Conservation (phyloP, 2,329 filamentous ascomycete genomes). For the Graphiopsis chlorocephala region DNA sequence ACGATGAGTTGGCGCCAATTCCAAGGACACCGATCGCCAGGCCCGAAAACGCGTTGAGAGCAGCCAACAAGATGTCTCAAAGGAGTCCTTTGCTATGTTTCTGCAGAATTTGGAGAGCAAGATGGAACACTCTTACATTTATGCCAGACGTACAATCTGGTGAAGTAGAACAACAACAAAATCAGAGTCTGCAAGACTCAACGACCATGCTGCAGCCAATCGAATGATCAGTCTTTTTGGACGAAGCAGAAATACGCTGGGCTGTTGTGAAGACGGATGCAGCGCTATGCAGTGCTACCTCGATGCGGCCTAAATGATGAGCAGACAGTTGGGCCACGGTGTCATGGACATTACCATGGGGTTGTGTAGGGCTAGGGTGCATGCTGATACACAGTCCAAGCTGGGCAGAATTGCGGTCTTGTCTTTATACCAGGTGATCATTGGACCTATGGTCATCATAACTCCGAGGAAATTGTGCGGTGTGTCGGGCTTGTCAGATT, state of each 20-base stretch:
- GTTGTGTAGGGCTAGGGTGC: background rate
- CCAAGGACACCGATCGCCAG: background rate
- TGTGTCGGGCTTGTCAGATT: background rate
- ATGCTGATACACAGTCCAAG: background rate
- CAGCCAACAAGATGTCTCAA: background rate
- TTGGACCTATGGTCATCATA: background rate
- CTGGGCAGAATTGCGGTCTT: background rate
- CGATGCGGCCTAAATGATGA: slow-evolving; percentile 10
- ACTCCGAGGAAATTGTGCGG: background rate
- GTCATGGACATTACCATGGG: background rate
- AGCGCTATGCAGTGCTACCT: slow-evolving; percentile 2
- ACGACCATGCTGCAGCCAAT: background rate
- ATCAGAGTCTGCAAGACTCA: background rate
- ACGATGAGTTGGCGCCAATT: background rate
- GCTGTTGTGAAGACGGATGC: background rate
- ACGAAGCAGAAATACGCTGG: background rate
- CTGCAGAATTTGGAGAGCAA: background rate
- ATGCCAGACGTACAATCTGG: background rate
- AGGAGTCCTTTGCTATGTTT: background rate
- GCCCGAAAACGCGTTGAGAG: background rate
- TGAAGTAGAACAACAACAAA: background rate
- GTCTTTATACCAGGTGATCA: background rate
- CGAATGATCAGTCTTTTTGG: background rate
- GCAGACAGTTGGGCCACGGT: background rate
- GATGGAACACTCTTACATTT: background rate